Base-by-base conservation (phyloP, 805 yeast species). In the Zygosaccharomyces gambellarensis region DNA sequence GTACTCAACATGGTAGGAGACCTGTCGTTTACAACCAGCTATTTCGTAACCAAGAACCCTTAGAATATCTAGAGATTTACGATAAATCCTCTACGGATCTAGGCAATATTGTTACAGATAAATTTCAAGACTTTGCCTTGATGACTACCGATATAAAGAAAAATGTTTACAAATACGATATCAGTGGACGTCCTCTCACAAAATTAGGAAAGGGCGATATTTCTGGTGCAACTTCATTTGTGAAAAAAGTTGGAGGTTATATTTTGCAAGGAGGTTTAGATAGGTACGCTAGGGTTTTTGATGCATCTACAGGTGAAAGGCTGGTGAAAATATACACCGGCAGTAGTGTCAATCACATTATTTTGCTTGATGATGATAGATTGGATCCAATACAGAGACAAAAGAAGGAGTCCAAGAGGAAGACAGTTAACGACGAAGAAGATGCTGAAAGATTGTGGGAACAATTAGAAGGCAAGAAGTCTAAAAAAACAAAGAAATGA, bases 241-340 rank as follows among this genome's bases (percentile, higher is more conserved):
- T 66, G 17, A 46, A 53, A 30, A 47, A 62, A 8, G 60, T 60
- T 1, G 66, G 71, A 9, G 73, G 74, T 8, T 62, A 84, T 27
- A 60, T 90, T 6, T 82, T 82, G 2, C 75, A 87, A 17, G 97
- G 95, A 39, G 95, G 97, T 0, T 75, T 90, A 21, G 99, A 94
- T 62, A 76, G 96, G 60, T 92, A 89, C 60, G 74, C 88, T 25
- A 77, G 97, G 50, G 87, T 87, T 3, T 92, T 79, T 67, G 85
- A 89, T 52, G 63, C 81, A 4, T 70, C 69, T 1, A 68, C 81
- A 1, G 75, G 95, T 45, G 78, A 79, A 39, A 71, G 80, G 43
- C 45, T 69, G 11, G 89, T 81, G 6, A 89, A 89, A 61, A 85
- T 87, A 4, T 92, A 79, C 59, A 60, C 85, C 25, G 95, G 95